phyloP scores from a whole-genome alignment of 2,329 filamentous ascomycete genomes.

The Lachnellula willkommii region DNA sequence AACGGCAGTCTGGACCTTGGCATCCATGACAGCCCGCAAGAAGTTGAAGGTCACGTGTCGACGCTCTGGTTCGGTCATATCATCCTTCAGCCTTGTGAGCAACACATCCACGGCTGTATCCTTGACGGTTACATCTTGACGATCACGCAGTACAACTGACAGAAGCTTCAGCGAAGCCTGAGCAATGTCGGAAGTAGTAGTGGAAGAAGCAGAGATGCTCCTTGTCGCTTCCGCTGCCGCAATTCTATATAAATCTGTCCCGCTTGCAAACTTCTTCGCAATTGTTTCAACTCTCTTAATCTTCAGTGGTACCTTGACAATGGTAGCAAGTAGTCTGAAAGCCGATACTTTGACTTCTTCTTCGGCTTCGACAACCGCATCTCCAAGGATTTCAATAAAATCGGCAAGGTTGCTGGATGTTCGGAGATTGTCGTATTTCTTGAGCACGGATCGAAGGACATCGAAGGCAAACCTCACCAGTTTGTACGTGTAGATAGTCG shows the following conservation, averaged over 20 bases:
- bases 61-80: slow-evolving; percentile 86
- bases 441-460: slow-evolving; percentile 75
- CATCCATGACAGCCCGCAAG: slow-evolving; percentile 76
- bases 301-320: slow-evolving; percentile 76
- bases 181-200: slow-evolving; percentile 75
- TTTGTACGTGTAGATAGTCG: slow-evolving; percentile 79
- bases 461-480: slow-evolving; percentile 84
- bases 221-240: slow-evolving; percentile 82
- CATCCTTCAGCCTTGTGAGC: slow-evolving; percentile 74
- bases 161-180: slow-evolving; percentile 88
- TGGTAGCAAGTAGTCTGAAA: slow-evolving; percentile 75
- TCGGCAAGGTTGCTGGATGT: slow-evolving; percentile 75
- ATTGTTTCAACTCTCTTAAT: slow-evolving; percentile 50
- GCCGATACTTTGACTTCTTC: slow-evolving; percentile 90
- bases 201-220: slow-evolving; percentile 68
- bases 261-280: not conserved
- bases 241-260: slow-evolving; percentile 59
- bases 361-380: slow-evolving; percentile 75
- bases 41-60: slow-evolving; percentile 95
- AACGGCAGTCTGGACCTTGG: slow-evolving; percentile 76
- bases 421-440: slow-evolving; percentile 76
- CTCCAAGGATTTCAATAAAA: slow-evolving; percentile 84
- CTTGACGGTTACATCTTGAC: slow-evolving; percentile 68
- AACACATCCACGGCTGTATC: slow-evolving; percentile 79
- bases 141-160: slow-evolving; percentile 76